Evolutionary conservation across 768 basidiomycete species (phyloP).

Genomic region (Boletellus ananas): DNA sequence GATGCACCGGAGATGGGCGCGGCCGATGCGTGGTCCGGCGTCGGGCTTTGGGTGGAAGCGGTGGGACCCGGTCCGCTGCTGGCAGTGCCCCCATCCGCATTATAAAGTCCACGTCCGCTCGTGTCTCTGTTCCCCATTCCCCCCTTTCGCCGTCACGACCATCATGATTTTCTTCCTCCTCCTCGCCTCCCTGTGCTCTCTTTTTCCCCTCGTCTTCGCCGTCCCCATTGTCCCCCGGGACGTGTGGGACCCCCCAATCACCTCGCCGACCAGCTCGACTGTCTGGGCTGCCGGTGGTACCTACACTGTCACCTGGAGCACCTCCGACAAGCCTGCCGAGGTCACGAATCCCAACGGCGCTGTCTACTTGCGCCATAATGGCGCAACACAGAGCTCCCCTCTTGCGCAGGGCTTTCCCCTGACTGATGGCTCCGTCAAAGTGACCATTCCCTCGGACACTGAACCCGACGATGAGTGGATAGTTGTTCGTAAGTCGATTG

Average conservation of each 20-base stretch:
- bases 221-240: conserved; percentile 38
- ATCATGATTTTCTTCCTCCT: conserved; percentile 19
- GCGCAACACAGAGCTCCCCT: conserved; percentile 30
- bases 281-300: conserved; percentile 40
- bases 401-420: conserved; percentile 39
- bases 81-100: background rate
- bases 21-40: background rate
- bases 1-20: conserved; percentile 15
- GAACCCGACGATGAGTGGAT: conserved; percentile 38
- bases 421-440: conserved; percentile 30
- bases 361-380: conserved; percentile 40
- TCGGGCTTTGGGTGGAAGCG: conserved; percentile 1
- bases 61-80: background rate
- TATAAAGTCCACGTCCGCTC: conserved; percentile 12
- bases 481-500: conserved; percentile 39
- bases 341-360: conserved; percentile 46
- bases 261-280: conserved; percentile 31
- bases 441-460: conserved; percentile 39
- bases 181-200: conserved; percentile 9
- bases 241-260: conserved; percentile 45
- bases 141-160: conserved; percentile 11
- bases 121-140: background rate
- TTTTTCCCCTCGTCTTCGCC: conserved; percentile 29
- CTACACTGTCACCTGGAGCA: conserved; percentile 47
- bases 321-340: conserved; percentile 37